Evolutionary conservation across 1,284 basidiomycete genomes (phyloP), one percentile per base, ranked within the genome.

Genomic region (Mycena sp.): DNA sequence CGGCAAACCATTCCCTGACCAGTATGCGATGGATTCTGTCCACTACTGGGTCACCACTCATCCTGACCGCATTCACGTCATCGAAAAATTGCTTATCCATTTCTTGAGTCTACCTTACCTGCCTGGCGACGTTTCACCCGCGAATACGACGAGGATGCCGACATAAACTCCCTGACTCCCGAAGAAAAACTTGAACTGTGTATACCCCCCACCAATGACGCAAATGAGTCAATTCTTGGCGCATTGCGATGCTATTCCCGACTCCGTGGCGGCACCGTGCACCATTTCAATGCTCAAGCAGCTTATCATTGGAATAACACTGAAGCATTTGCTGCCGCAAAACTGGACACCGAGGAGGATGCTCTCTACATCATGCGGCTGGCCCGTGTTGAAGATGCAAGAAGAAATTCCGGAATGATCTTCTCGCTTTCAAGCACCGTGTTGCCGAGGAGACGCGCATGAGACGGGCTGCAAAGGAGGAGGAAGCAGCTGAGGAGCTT

Each of bases 141-240:
- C 2, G 56, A 58, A 26, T 58, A n/a, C 14, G 19, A 38, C 0
- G 4, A 19, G 0, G 37, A 35, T 17, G 29, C 30, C 2, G 16
- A 21, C 26, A 48, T 58, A 17, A n/a, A 50, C 21, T 40, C 46
- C 1, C 45, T 58, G 4, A 41, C 37, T 1, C 45, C 46, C 4
- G 46, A 25, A 0, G 46, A 58, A 26, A 58, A 58, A 32, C 26
- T 58, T 6, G n/a, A 29, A 2, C 14, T 49, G 10, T 49, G 17
- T 21, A 49, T 58, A 6, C 56, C 56, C 2, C 26, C 56, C 7
- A 58, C 37, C 5, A 58, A 49, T 14, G 56, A 58, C 21, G n/a
- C 0, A 10, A 58, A 58, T 16, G 46, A 58, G 11, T 12, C 30
- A 7, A 7, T 58, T 21, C 29, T 58, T 4, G 56, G 56, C 7